Conservation (phyloP, 2,329 filamentous ascomycete species). For the Proliferodiscus dingleyae region DNA sequence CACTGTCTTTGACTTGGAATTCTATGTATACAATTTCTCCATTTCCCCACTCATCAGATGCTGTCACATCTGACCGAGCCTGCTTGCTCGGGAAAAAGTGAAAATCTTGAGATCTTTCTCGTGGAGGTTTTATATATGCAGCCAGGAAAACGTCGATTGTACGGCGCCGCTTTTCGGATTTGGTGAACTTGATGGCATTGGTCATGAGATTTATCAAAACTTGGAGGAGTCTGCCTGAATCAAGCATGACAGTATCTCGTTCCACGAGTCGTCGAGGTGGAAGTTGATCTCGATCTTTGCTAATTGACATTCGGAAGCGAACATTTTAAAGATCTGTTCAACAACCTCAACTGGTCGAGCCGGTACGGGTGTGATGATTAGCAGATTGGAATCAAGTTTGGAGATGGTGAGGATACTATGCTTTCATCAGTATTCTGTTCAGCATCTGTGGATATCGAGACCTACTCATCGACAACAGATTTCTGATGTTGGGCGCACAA, state of each 20-base stretch:
- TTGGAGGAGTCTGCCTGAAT: constrained; percentile 68
- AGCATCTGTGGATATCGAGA: constrained; percentile 25
- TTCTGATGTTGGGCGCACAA: constrained; percentile 73
- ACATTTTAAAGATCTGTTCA: constrained; percentile 66
- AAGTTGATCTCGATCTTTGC: constrained; percentile 64
- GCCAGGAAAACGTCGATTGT: constrained; percentile 38
- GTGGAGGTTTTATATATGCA: constrained; percentile 28
- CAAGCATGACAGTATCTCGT: constrained; percentile 61
- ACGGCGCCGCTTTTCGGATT: constrained; percentile 53
- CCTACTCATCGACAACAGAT: constrained; percentile 52
- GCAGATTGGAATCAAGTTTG: constrained; percentile 66
- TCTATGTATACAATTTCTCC: constrained; percentile 68
- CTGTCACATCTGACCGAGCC: constrained; percentile 41
- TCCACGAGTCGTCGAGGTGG: constrained; percentile 60
- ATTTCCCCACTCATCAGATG: constrained; percentile 58
- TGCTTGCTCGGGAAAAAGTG: constrained; percentile 46
- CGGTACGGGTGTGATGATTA: constrained; percentile 65
- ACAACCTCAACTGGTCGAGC: constrained; percentile 64
- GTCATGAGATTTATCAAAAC: constrained; percentile 73
- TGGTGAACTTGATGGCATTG: constrained; percentile 60
- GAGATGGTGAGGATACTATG: constrained; percentile 53
- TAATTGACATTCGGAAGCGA: constrained; percentile 65
- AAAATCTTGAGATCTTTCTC: constrained; percentile 43
- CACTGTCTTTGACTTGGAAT: constrained; percentile 70
- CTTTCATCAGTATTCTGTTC: background rate